These are phyloP conservation scores for Solanum bukasovii DNA, from an alignment of 257 asterid species.

Conservation along the genomic window DNA sequence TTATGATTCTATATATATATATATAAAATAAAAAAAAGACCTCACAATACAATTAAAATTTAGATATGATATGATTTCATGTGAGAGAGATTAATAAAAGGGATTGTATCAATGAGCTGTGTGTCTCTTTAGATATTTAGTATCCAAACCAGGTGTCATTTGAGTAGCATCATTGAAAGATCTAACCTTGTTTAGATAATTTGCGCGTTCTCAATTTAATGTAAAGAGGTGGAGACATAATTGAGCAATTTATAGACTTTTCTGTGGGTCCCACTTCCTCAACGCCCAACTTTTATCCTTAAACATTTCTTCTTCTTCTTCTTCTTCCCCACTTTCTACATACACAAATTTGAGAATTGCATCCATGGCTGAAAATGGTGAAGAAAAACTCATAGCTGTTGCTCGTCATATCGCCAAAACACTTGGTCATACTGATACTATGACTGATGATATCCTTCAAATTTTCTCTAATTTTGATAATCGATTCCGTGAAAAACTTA, in stretches of 20 bases:
- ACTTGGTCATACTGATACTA: constrained; percentile 77
- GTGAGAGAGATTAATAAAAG: too few relatives aligned
- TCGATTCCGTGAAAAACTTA: constrained; percentile 63
- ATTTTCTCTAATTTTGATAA: constrained; percentile 91
- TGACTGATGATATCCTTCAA: constrained; percentile 88
- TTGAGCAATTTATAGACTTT: background rate
- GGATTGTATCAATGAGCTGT: too few relatives aligned
- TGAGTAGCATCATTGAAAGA: background rate
- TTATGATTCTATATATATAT: too few relatives aligned
- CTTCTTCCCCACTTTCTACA: background rate
- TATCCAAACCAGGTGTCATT: too few relatives aligned
- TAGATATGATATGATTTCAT: too few relatives aligned
- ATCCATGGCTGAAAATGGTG: constrained; percentile 88
- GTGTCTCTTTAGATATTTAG: too few relatives aligned
- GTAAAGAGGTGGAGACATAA: background rate
- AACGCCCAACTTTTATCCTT: background rate
- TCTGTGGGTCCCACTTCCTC: background rate
- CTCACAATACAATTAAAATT: too few relatives aligned
- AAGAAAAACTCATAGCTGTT: constrained; percentile 83
- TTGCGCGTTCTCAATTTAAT: background rate
- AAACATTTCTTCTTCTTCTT: background rate
- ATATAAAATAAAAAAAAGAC: too few relatives aligned
- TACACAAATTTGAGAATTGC: background rate
- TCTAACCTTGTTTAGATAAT: too few relatives aligned
- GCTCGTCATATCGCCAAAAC: constrained; percentile 98